Percentiles rank a stretch among this genome's conserved stretches.
Evolutionary conservation across 257 asterid genomes (phyloP).

Genomic region (Solanum corneliomulleri): DNA sequence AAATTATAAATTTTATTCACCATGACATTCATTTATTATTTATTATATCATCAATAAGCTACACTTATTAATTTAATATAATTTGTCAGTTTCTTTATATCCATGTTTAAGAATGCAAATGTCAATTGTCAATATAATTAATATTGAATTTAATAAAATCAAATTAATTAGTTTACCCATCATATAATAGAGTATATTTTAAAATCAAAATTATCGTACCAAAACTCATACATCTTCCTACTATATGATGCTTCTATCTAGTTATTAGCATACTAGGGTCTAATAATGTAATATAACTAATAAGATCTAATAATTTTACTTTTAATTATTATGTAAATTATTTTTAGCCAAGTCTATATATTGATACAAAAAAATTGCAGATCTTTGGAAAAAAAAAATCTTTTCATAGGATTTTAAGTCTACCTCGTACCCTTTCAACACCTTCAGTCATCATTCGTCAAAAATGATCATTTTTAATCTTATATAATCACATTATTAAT

Average conservation of each 20-base stretch:
- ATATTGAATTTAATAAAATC: neutral
- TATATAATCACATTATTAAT: neutral
- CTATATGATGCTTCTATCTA: neutral
- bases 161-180: no score
- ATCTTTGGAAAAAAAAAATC: fast-evolving
- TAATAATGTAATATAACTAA: neutral
- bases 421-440: neutral
- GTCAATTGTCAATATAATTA: neutral
- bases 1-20: neutral
- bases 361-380: neutral
- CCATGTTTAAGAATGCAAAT: neutral
- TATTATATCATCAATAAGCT: neutral
- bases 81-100: neutral
- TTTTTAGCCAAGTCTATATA: neutral
- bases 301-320: no score
- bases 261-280: no score
- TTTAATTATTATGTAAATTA: no score
- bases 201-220: neutral
- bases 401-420: neutral
- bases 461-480: neutral
- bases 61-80: neutral
- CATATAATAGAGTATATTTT: no score
- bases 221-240: no score
- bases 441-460: neutral
- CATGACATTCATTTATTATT: no score